Evolutionary conservation across 768 basidiomycete genomes (phyloP).

Genomic region (Paxillus rubicundulus): DNA sequence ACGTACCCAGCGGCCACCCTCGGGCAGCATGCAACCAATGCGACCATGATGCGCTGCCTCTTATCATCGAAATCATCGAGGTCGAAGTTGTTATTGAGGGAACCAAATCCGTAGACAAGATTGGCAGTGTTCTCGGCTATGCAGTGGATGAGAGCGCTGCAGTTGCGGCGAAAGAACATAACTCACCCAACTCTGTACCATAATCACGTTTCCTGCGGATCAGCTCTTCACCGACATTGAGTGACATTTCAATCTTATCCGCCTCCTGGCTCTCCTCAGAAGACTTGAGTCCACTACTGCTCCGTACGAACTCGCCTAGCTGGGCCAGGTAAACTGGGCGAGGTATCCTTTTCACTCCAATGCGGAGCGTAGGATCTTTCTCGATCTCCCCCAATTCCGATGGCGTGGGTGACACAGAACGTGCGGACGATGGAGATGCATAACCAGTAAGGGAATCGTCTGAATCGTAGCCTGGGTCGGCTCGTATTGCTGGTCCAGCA

Average conservation of each 20-base stretch:
- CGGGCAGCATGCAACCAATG: conserved; percentile 80
- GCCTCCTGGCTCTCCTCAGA: conserved; percentile 64
- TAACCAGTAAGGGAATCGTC: conserved; percentile 84
- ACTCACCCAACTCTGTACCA: conserved; percentile 82
- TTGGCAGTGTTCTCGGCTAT: conserved; percentile 90
- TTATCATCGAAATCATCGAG: conserved; percentile 73
- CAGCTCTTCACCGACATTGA: conserved; percentile 76
- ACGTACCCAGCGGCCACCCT: conserved; percentile 76
- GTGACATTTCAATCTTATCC: conserved; percentile 75
- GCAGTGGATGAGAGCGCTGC: conserved; percentile 1
- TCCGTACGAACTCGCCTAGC: conserved; percentile 72
- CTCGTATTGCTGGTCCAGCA: conserved; percentile 18
- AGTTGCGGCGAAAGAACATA: not conserved
- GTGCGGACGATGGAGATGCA: conserved; percentile 60
- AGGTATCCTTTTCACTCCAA: conserved; percentile 65
- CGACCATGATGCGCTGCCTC: conserved; percentile 73
- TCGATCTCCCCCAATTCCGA: conserved; percentile 81
- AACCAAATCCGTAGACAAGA: conserved; percentile 68
- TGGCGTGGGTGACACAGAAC: conserved; percentile 77
- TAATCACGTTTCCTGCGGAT: conserved; percentile 81
- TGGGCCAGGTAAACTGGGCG: conserved; percentile 90
- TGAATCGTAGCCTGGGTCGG: conserved; percentile 57
- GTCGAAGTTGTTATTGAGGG: conserved; percentile 83
- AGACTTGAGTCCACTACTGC: conserved; percentile 46
- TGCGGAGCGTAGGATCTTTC: conserved; percentile 76